Base-by-base conservation (phyloP, 2,329 filamentous ascomycete genomes). In the Pestalotiopsis sp. region DNA sequence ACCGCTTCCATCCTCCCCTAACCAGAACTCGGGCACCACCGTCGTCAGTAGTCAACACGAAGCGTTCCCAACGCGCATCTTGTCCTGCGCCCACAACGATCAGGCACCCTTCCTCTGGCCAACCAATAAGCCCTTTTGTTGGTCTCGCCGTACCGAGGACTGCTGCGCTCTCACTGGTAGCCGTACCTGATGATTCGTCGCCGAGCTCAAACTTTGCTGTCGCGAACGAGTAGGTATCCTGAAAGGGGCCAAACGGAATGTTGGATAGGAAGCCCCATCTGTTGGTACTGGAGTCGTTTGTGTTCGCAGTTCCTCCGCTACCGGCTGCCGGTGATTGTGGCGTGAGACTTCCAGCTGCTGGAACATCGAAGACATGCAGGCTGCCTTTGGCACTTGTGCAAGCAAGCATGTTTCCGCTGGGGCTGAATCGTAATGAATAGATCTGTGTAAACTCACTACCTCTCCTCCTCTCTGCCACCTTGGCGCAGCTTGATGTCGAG, bases 371-470 rank as follows among this genome's bases (percentile, higher is more conserved):
- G 49, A 99, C 88, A 80, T 99, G 96, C 12, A 99, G 85, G 0
- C 95, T 99, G 5, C 93, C 95, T 81, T 98, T 99, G 84, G 99
- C 96, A 1, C 95, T 98, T 1, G 95, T 98, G 70, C 94, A 95
- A 31, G 96, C 96, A 12, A 98, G 86, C 77, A 94, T 87, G 58
- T 87, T 88, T 65, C 92, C 93, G 0, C 91, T 91, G 0, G 95
- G 95, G 23, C 93, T 97, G 79, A 99, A 96, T 12, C 92, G 91
- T 12, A 99, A 85, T 1, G 93, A 95, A 81, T 93, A 97, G 73
- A 98, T 92, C 66, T 90, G 90, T 17, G 96, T 95, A 45, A 90
- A 92, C 76, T 99, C 96, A 62, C 97, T 91, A 57, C 96, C 96
- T 41, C 96, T 90, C 58, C 96, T 91, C 63, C 98, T 86, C 80